Conservation (phyloP, 805 yeast species). For the Ogataea philodendri region DNA sequence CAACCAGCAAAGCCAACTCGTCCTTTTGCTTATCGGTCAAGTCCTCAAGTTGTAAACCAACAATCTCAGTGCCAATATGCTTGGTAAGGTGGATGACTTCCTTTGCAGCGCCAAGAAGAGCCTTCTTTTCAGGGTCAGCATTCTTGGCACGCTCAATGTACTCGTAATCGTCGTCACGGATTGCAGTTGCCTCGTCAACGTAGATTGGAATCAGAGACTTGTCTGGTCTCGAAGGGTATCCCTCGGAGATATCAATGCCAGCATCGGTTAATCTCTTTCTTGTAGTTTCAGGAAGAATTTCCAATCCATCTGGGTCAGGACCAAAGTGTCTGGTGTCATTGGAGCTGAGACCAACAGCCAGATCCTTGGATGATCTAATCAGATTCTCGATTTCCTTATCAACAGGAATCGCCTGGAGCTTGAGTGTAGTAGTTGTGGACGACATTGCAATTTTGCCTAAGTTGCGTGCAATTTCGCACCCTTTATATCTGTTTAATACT, state of each 20-base stretch:
- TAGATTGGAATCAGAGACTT: conserved; percentile 35
- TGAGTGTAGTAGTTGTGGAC: conserved; percentile 16
- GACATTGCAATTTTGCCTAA: background rate
- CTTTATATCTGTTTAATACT: conserved; percentile 1
- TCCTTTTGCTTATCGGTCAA: conserved; percentile 44
- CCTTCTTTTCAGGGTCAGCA: conserved; percentile 44
- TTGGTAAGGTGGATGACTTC: conserved; percentile 44
- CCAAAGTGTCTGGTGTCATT: conserved; percentile 16
- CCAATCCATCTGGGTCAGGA: conserved; percentile 26
- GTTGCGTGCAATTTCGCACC: background rate
- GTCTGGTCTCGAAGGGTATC: conserved; percentile 41
- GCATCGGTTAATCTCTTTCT: conserved; percentile 34
- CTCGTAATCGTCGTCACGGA: conserved; percentile 36
- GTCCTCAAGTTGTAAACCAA: conserved; percentile 44
- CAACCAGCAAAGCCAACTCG: conserved; percentile 46
- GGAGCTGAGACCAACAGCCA: conserved; percentile 15
- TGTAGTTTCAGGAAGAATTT: conserved; percentile 30
- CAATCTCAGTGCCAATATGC: conserved; percentile 49
- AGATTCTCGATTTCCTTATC: conserved; percentile 26
- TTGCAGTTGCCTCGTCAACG: conserved; percentile 40
- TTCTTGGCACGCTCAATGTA: conserved; percentile 36
- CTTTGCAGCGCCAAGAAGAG: conserved; percentile 40
- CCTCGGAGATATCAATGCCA: conserved; percentile 38
- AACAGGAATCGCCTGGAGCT: conserved; percentile 17
- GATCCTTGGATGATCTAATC: conserved; percentile 17